Conservation (phyloP, 2,329 filamentous ascomycete genomes). For the Fusarium sp. region DNA sequence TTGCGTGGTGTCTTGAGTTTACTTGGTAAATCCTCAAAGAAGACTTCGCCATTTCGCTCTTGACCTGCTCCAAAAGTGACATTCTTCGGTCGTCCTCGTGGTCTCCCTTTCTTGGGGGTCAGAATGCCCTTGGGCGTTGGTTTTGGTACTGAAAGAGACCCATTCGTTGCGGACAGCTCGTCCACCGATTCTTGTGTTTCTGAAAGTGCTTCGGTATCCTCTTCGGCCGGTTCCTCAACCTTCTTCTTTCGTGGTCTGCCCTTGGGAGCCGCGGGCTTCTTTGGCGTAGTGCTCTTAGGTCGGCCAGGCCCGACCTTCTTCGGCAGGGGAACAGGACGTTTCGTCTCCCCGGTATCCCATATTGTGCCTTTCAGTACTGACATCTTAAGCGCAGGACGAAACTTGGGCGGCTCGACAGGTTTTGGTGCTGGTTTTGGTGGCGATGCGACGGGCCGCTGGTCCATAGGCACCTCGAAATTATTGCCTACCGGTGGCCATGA, state of each 20-base stretch:
- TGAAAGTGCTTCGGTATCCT: constrained; percentile 5
- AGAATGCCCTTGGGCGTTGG: constrained; percentile 66
- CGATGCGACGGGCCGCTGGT: constrained; percentile 14
- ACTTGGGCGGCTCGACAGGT: constrained; percentile 28
- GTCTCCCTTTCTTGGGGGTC: constrained; percentile 63
- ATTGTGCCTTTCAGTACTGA: constrained; percentile 54
- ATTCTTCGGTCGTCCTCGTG: constrained; percentile 60
- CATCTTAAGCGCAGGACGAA: constrained; percentile 54
- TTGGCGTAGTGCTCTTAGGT: constrained; percentile 36
- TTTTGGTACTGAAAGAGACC: constrained; percentile 33
- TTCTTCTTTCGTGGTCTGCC: constrained; percentile 44
- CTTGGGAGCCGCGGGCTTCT: constrained; percentile 40
- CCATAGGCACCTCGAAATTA: neutral
- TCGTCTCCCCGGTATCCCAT: constrained; percentile 53
- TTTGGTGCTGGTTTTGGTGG: constrained; percentile 24
- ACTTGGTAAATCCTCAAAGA: constrained; percentile 65
- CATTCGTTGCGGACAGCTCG: constrained; percentile 33
- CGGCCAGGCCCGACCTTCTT: constrained; percentile 44
- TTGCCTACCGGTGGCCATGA: constrained; percentile 25
- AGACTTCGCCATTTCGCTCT: constrained; percentile 58
- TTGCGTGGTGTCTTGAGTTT: constrained; percentile 50
- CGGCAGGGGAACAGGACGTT: constrained; percentile 25
- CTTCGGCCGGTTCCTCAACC: constrained; percentile 19
- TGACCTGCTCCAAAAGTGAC: constrained; percentile 62
- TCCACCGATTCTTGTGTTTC: constrained; percentile 22